These are phyloP conservation scores for Globomyces pollinis-pini DNA, from an alignment of 192 early-diverging fungal species.

Conservation along the genomic window DNA sequence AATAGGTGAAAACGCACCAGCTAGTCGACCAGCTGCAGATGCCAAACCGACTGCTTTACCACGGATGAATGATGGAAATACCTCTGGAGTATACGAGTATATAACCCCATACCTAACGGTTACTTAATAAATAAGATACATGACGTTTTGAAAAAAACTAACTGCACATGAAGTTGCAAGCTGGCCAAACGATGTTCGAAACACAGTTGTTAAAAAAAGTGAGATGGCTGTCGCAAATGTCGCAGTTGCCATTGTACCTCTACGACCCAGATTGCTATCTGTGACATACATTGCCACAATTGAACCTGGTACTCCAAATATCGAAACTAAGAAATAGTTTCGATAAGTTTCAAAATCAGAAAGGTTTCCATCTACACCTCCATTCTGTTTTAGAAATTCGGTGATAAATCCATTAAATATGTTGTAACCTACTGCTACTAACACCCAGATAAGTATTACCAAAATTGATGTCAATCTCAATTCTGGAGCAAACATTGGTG, in stretches of 20 bases:
- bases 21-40: conserved; percentile 63
- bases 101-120: conserved; percentile 61
- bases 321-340: conserved; percentile 66
- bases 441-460: conserved; percentile 71
- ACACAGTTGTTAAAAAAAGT: conserved; percentile 59
- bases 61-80: conserved; percentile 61
- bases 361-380: not conserved
- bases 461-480: conserved; percentile 49
- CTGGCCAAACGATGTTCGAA: conserved; percentile 45
- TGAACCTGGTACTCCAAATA: conserved; percentile 74
- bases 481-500: conserved; percentile 9
- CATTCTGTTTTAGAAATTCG: conserved; percentile 57
- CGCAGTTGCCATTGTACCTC: conserved; percentile 71
- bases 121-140: conserved; percentile 19
- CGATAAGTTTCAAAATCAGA: conserved; percentile 46
- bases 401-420: conserved; percentile 85
- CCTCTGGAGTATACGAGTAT: conserved; percentile 84
- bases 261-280: conserved; percentile 64
- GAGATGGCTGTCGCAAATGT: conserved; percentile 63
- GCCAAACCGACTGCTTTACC: conserved; percentile 77
- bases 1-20: conserved; percentile 68
- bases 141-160: conserved; percentile 45
- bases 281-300: conserved; percentile 59
- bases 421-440: conserved; percentile 71
- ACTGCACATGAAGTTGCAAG: conserved; percentile 53